Evolutionary conservation across 169 alveolate species (phyloP).

Genomic region (Eimeria maxima): DNA sequence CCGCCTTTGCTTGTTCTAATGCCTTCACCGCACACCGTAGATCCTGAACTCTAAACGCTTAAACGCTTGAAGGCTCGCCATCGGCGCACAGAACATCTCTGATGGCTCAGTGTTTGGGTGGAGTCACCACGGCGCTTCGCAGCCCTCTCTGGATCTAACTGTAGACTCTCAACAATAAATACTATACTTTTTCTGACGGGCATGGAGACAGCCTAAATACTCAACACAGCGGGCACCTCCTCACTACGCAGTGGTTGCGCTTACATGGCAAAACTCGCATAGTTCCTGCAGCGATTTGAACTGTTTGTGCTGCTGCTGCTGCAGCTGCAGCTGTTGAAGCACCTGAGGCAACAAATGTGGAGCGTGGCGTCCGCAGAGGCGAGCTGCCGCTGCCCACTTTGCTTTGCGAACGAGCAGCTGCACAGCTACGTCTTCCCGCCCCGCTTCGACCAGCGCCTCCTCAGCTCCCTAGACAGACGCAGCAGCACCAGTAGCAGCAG

Average conservation of each 20-base stretch:
- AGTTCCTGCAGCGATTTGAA: constrained; percentile 26
- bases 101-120: background rate
- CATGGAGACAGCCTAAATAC: background rate
- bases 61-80: background rate
- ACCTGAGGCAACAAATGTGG: constrained; percentile 18
- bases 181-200: background rate
- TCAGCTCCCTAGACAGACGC: background rate
- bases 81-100: background rate
- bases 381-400: constrained; percentile 19
- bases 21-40: background rate
- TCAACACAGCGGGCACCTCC: background rate
- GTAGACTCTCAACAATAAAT: background rate
- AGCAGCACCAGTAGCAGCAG: background rate
- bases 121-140: background rate
- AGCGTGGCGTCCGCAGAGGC: constrained; percentile 16
- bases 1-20: background rate
- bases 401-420: constrained; percentile 4
- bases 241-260: background rate
- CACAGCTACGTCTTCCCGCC: constrained; percentile 1
- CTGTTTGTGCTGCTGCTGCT: background rate
- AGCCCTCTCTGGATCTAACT: background rate
- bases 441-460: constrained; percentile 36
- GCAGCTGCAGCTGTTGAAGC: constrained; percentile 2
- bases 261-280: constrained; percentile 15
- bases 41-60: background rate